Evolutionary conservation across 2,329 filamentous ascomycete species (phyloP).

Genomic region (Pleurostoma richardsiae): DNA sequence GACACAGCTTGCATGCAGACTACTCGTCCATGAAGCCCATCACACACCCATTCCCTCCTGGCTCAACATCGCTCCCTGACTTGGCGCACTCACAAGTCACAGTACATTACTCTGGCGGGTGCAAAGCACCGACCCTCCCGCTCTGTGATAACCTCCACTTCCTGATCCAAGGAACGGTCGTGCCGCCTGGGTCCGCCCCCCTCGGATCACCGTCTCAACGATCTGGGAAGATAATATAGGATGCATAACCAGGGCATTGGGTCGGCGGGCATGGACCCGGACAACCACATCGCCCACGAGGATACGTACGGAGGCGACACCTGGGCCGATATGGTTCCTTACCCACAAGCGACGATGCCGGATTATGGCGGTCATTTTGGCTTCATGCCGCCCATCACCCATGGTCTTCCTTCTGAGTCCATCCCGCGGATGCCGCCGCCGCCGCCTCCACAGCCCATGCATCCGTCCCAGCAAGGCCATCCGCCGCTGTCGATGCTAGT

Average conservation of each 20-base stretch:
- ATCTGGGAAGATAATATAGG: slow-evolving; percentile 15
- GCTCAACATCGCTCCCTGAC: slow-evolving; percentile 20
- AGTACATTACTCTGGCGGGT: slow-evolving; percentile 6
- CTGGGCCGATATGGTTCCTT: slow-evolving; percentile 55
- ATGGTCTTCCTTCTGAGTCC: slow-evolving; percentile 44
- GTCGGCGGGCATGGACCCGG: slow-evolving; percentile 40
- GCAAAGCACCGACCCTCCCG: slow-evolving; percentile 7
- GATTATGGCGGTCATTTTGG: slow-evolving; percentile 60
- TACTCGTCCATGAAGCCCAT: slow-evolving; percentile 35
- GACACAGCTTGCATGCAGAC: slow-evolving; percentile 42
- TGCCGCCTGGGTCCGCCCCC: slow-evolving; percentile 6
- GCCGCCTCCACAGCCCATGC: slow-evolving; percentile 53
- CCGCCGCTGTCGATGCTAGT: slow-evolving; percentile 54
- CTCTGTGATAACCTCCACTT: slow-evolving; percentile 1
- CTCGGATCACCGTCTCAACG: slow-evolving; percentile 8
- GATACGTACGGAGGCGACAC: slow-evolving; percentile 37
- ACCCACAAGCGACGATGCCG: slow-evolving; percentile 65
- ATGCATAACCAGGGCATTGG: slow-evolving; percentile 42
- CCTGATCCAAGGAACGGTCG: slow-evolving; percentile 3
- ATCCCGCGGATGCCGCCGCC: slow-evolving; percentile 52
- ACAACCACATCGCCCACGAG: slow-evolving; percentile 38
- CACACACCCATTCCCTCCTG: slow-evolving; percentile 19
- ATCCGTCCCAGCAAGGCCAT: slow-evolving; percentile 41
- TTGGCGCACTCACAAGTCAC: slow-evolving; percentile 4
- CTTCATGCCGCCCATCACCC: slow-evolving; percentile 49